Evolutionary conservation across 2,329 filamentous ascomycete species (phyloP).

Genomic region (Alternaria conjuncta): DNA sequence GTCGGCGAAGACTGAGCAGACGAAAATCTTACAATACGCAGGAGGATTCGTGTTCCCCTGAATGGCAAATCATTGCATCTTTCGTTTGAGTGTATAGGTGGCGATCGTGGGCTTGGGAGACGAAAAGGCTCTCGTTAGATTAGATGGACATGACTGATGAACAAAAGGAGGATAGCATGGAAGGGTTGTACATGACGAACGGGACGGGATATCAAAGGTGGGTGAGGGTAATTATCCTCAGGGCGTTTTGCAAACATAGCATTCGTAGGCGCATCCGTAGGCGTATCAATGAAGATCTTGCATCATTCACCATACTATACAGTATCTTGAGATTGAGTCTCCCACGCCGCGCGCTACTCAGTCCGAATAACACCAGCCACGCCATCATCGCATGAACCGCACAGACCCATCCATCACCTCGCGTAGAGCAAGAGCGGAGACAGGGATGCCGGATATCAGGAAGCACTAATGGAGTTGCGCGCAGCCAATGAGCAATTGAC

Average conservation of each 20-base stretch:
- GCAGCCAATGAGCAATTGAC: not conserved
- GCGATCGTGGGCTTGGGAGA: not conserved
- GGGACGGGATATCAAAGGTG: not conserved
- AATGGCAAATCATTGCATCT: not conserved
- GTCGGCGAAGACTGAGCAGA: not conserved
- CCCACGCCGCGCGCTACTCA: not conserved
- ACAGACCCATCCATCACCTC: not conserved
- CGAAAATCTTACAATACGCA: not conserved
- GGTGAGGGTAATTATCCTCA: not conserved
- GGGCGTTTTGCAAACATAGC: not conserved
- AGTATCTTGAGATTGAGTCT: not conserved
- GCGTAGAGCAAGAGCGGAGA: not conserved
- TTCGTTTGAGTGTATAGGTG: not conserved
- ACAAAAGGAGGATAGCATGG: not conserved
- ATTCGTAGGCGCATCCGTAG: not conserved
- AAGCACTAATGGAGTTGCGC: not conserved
- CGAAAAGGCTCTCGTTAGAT: not conserved
- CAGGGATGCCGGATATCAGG: not conserved
- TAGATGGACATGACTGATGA: slow-evolving; percentile 5
- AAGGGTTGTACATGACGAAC: not conserved
- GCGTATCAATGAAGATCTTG: not conserved
- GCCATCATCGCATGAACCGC: not conserved
- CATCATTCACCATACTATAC: not conserved
- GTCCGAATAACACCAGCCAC: not conserved
- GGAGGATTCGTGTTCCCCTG: not conserved